A percentile compares a stretch with the other conserved stretches of the same genome.
phyloP scores from a whole-genome alignment of 805 yeast species.

The Wickerhamiella azymoides region DNA sequence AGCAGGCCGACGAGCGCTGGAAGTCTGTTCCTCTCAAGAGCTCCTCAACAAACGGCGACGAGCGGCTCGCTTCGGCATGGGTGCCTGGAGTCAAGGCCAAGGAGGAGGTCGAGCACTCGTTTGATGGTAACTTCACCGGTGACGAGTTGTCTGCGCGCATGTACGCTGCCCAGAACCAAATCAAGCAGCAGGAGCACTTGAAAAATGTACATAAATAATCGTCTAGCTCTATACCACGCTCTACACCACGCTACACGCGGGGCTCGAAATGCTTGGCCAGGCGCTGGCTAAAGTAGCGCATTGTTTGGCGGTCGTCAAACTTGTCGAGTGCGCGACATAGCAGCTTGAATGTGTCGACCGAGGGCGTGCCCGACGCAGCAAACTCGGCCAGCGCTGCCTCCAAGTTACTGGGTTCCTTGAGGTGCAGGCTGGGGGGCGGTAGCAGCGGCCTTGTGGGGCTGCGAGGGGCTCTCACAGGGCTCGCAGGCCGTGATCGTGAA shows the following conservation, averaged over 20 bases:
- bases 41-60: slow-evolving; percentile 7
- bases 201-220: not conserved
- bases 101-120: not conserved
- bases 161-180: not conserved
- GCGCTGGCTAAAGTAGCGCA: not conserved
- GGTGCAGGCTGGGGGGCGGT: not conserved
- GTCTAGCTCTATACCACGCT: not conserved
- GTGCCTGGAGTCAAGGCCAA: not conserved
- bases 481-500: not conserved
- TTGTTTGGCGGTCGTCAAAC: slow-evolving; percentile 6
- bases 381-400: not conserved
- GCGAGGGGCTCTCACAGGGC: not conserved
- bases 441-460: too few relatives aligned
- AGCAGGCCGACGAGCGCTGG: slow-evolving; percentile 30
- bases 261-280: not conserved
- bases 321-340: slow-evolving; percentile 15
- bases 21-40: slow-evolving; percentile 22
- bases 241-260: too few relatives aligned
- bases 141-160: slow-evolving; percentile 4
- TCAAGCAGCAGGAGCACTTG: not conserved
- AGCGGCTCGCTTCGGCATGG: slow-evolving; percentile 16
- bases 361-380: not conserved
- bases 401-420: not conserved
- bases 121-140: not conserved
- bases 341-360: slow-evolving; percentile 7